These are phyloP conservation scores for Mycena amicta DNA, from an alignment of 768 basidiomycete species.

Conservation along the genomic window DNA sequence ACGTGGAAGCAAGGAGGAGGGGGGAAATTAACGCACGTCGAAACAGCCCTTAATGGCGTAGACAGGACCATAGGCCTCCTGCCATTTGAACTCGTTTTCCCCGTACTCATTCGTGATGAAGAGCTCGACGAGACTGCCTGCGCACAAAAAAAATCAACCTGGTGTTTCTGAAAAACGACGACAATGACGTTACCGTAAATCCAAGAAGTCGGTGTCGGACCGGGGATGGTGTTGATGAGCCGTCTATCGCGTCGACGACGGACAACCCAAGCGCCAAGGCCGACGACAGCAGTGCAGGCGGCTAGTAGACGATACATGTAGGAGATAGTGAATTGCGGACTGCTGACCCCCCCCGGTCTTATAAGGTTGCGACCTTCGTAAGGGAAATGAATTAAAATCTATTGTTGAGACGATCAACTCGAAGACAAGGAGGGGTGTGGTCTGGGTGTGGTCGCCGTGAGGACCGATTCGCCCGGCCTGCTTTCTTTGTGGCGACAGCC, in stretches of 20 bases:
- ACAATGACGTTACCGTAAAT: not conserved
- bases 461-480: no score
- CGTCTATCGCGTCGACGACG: not conserved
- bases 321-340: no score
- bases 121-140: conserved; percentile 12
- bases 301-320: not conserved
- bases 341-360: no score
- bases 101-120: conserved; percentile 18
- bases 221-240: not conserved
- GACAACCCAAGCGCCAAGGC: not conserved
- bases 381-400: no score
- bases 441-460: no score
- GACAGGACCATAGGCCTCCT: conserved; percentile 10
- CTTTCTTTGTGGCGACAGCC: no score
- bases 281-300: not conserved
- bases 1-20: not conserved
- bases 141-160: no score
- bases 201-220: not conserved
- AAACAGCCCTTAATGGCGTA: conserved; percentile 18
- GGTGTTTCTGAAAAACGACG: no score
- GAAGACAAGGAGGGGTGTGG: no score
- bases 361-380: no score
- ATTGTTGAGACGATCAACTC: no score
- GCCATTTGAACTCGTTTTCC: conserved; percentile 16
- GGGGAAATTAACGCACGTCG: not conserved